phyloP scores from a whole-genome alignment of 2,329 filamentous ascomycete genomes.

The Rhynchosporium agropyri region DNA sequence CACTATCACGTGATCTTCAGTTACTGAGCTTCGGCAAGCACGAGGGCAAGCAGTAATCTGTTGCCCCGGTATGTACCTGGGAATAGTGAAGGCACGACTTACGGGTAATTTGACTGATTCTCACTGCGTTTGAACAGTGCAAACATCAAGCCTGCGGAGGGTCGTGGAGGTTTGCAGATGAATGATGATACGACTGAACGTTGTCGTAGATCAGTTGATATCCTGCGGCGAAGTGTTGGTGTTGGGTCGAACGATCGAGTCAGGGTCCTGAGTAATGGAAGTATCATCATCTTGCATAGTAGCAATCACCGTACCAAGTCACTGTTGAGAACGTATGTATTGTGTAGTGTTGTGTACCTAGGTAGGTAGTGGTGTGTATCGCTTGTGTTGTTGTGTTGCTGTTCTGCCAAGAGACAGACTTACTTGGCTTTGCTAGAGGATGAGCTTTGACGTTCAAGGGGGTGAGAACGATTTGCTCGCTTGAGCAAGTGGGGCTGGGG shows the following conservation, averaged over 20 bases:
- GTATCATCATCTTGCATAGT: neutral
- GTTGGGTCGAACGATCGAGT: neutral
- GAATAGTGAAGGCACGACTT: conserved; percentile 19
- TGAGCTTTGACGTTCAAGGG: neutral
- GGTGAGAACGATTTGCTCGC: neutral
- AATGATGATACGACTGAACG: conserved; percentile 47
- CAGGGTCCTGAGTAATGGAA: neutral
- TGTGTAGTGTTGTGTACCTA: neutral
- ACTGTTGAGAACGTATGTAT: no score
- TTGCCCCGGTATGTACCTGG: neutral
- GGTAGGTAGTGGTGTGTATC: neutral
- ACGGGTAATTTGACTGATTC: conserved; percentile 63
- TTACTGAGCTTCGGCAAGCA: neutral
- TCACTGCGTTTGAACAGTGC: conserved; percentile 65
- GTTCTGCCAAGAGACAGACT: neutral
- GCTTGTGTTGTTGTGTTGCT: neutral
- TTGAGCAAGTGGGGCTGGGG: neutral
- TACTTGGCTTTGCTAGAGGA: neutral
- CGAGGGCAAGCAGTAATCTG: no score
- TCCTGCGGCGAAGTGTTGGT: conserved; percentile 16
- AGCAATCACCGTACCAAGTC: neutral
- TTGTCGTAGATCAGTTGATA: conserved; percentile 23
- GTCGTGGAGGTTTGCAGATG: conserved; percentile 43
- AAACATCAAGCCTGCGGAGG: conserved; percentile 47
- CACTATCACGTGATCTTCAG: conserved; percentile 43